Evolutionary conservation across 768 basidiomycete species (phyloP), one percentile per base, ranked within the genome.

Genomic region (Auricularia cornea): DNA sequence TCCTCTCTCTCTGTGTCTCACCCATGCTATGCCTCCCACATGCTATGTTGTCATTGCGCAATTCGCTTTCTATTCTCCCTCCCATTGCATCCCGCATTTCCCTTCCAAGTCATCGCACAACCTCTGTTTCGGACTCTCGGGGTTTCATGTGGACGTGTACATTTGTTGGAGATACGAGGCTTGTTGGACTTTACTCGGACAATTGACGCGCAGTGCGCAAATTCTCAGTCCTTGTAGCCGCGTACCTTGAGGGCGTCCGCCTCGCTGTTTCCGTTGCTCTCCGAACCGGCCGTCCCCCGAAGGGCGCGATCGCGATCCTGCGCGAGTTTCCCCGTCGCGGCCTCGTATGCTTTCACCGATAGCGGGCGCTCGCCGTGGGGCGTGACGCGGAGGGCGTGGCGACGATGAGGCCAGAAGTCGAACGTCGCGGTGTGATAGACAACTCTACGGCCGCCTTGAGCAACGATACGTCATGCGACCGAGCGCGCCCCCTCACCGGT

Each of bases 341-440:
- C 71, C 71, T 87, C 84, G 70, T 90, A 92, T 54, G 84, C 88
- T 52, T 77, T 83, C 23, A 92, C 92, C 0, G 87, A 89, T n/a
- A 79, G 78, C 1, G 91, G 92, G 65, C 80, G 82, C 72, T 92
- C 89, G 14, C 84, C 92, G 66, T 88, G 89, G 61, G 91, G 92
- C 2, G 91, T 93, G 11, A 86, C 87, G 57, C 91, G 84, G 40
- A 92, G 77, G 16, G 88, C 91, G 70, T 93, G 92, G 32, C 91
- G 83, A 41, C 81, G 84, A 38, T 82, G 80, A 11, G 88, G 88
- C 84, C 83, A 92, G 73, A 90, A 90, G 73, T 93, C 90, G 69
- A 91, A 92, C 14, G 84, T 90, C 14, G 90, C 91, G 23, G 86
- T 83, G 68, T 94, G 92, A 16, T 81, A 89, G 44, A 86, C 85